Evolutionary conservation across 176 grass and related monocot genomes (phyloP).

Genomic region (Carex pumila): DNA sequence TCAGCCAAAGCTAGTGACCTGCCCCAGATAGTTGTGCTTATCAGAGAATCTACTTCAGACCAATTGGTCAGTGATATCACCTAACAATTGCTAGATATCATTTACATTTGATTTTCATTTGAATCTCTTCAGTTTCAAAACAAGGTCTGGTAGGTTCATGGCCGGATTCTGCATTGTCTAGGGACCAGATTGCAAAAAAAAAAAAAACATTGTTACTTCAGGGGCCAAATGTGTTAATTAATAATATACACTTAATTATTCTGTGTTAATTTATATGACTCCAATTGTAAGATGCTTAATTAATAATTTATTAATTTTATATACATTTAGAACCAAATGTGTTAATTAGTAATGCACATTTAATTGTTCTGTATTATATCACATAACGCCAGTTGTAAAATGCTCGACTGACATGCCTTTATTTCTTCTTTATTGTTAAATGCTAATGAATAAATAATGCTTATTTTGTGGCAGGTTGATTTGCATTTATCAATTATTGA

Average conservation of each 20-base stretch:
- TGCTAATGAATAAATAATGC: not conserved
- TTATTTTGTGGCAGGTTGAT: slow-evolving; percentile 54
- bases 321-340: no score
- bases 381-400: not conserved
- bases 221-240: not conserved
- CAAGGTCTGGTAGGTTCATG: not conserved
- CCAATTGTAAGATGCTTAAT: not conserved
- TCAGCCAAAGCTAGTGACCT: slow-evolving; percentile 57
- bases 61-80: slow-evolving; percentile 57
- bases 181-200: not conserved
- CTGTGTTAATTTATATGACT: not conserved
- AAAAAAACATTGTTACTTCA: not conserved
- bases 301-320: no score
- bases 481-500: slow-evolving; percentile 70
- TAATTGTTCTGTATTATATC: not conserved
- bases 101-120: not conserved
- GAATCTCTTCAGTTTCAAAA: not conserved
- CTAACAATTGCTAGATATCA: slow-evolving; percentile 8
- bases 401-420: not conserved
- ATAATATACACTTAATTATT: not conserved
- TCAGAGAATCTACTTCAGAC: slow-evolving; percentile 38
- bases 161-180: not conserved
- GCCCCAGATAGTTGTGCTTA: slow-evolving; percentile 39
- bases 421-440: not conserved
- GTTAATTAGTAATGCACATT: not conserved